phyloP scores from a whole-genome alignment of 2,329 filamentous ascomycete genomes.

The Scortechinia acanthostroma region DNA sequence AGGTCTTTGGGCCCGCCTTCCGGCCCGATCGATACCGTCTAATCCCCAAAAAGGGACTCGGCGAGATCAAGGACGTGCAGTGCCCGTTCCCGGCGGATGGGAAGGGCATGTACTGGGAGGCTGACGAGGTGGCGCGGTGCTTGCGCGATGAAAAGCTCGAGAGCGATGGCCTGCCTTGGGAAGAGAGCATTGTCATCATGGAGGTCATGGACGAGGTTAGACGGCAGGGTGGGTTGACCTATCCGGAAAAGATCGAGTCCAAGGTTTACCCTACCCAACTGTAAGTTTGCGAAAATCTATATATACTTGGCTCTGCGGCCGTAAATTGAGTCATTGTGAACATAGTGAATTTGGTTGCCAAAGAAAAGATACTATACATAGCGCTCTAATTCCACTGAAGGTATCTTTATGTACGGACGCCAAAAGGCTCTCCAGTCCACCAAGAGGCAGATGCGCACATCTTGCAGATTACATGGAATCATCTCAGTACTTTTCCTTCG shows the following conservation, averaged over 20 bases:
- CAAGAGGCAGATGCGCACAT: too few relatives aligned
- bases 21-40: conserved; percentile 8
- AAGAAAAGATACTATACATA: neutral
- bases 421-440: too few relatives aligned
- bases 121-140: conserved; percentile 28
- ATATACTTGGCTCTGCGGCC: too few relatives aligned
- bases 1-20: neutral
- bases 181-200: neutral
- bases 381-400: neutral
- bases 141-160: neutral
- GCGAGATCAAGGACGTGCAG: conserved; percentile 10
- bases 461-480: too few relatives aligned
- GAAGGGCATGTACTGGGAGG: conserved; percentile 24
- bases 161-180: neutral
- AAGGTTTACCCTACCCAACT: neutral
- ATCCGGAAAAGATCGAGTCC: conserved; percentile 3
- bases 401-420: too few relatives aligned
- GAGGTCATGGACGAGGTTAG: conserved; percentile 1
- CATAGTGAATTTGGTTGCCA: neutral
- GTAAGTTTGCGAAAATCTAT: neutral
- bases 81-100: conserved; percentile 8
- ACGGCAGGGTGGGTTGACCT: conserved; percentile 2
- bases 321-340: too few relatives aligned
- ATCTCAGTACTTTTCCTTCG: too few relatives aligned
- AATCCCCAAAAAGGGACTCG: conserved; percentile 8